A percentile compares a stretch with the other conserved stretches of the same genome.
These are phyloP conservation scores for Metroxylon sagu DNA, from an alignment of 176 grass and related monocot genomes.

Conservation along the genomic window DNA sequence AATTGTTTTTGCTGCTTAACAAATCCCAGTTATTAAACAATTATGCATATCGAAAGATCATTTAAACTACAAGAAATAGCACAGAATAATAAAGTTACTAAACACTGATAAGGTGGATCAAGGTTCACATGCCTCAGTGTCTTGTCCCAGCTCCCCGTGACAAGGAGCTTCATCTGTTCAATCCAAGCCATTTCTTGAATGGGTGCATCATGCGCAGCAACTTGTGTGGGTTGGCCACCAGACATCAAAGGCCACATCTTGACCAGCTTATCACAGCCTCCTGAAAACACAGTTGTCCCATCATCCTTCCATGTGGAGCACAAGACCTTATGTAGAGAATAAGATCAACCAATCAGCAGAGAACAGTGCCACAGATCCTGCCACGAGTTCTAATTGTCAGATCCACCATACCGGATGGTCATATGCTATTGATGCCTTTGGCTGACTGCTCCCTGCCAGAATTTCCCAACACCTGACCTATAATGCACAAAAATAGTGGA, in stretches of 20 bases:
- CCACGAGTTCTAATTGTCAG: no score
- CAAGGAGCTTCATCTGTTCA: constrained; percentile 88
- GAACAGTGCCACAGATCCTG: no score
- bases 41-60: no score
- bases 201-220: constrained; percentile 81
- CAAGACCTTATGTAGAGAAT: constrained; percentile 47
- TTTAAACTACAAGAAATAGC: no score
- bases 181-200: constrained; percentile 79
- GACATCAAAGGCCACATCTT: constrained; percentile 92
- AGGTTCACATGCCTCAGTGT: constrained; percentile 44
- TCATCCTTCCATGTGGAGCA: constrained; percentile 96
- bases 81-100: no score
- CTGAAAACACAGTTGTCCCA: constrained; percentile 79
- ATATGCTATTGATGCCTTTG: constrained; percentile 84
- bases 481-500: not conserved
- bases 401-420: constrained; percentile 63
- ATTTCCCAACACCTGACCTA: constrained; percentile 98
- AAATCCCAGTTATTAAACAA: no score
- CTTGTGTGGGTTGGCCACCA: constrained; percentile 67
- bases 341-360: not conserved
- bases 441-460: constrained; percentile 62
- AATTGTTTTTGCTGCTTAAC: no score
- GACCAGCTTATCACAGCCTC: constrained; percentile 83
- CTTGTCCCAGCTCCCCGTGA: constrained; percentile 93
- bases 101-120: not conserved